phyloP scores from a whole-genome alignment of 371 early-diverging fungal species.

The Synchytrium microbalum region DNA sequence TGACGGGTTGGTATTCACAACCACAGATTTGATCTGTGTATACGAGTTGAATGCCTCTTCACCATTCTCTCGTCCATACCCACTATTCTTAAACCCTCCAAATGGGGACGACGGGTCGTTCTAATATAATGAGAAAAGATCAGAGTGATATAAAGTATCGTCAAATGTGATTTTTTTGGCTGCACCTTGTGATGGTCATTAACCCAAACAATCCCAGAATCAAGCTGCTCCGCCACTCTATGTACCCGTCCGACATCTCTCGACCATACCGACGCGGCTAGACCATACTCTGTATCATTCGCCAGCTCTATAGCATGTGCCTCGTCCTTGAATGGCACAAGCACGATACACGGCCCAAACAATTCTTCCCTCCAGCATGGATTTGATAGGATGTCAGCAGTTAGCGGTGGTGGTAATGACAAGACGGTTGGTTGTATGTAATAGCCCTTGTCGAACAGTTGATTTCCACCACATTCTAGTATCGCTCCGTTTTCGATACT shows the following conservation, averaged over 20 bases:
- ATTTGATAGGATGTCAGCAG: slow-evolving; percentile 15
- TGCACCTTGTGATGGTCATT: neutral
- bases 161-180: neutral
- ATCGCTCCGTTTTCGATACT: slow-evolving; percentile 53
- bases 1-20: too few relatives aligned
- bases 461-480: slow-evolving; percentile 18
- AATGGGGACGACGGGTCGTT: too few relatives aligned
- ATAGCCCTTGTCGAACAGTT: too few relatives aligned
- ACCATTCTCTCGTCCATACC: slow-evolving; percentile 43
- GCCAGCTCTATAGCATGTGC: slow-evolving; percentile 56
- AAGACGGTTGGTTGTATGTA: too few relatives aligned
- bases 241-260: slow-evolving; percentile 63
- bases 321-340: slow-evolving; percentile 41
- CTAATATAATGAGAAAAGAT: too few relatives aligned
- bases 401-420: too few relatives aligned
- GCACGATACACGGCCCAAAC: slow-evolving; percentile 84
- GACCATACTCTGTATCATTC: slow-evolving; percentile 64
- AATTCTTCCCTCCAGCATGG: slow-evolving; percentile 68
- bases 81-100: slow-evolving; percentile 83
- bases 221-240: slow-evolving; percentile 70
- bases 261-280: slow-evolving; percentile 79
- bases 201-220: slow-evolving; percentile 55
- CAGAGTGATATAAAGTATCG: slow-evolving; percentile 18
- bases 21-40: too few relatives aligned
- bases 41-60: too few relatives aligned